Base-by-base conservation (phyloP, 495 filamentous ascomycete genomes). In the Apiosordaria backusii region DNA sequence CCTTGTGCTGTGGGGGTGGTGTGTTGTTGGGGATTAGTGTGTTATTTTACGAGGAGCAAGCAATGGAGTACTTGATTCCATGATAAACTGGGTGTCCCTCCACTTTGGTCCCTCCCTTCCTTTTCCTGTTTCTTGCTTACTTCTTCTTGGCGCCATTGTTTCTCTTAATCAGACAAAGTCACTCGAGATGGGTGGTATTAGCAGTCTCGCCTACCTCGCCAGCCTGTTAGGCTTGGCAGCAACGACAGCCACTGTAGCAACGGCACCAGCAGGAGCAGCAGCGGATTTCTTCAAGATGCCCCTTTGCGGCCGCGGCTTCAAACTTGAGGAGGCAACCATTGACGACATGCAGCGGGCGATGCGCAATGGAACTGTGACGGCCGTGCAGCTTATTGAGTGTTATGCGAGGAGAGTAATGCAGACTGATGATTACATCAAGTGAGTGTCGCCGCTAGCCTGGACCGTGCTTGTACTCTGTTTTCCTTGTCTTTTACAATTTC, bases 351-450 rank as follows among this genome's bases (percentile, higher is more conserved):
- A 80, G 62, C 59, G 70, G 13, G 72, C 79, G 60, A 73, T 87
- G 60, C 65, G 65, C 22, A 64, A 64, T 4, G 72, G 72, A 4
- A 71, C 69, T 21, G 64, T 86, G 24, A 83, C 81, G 3, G 81
- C 78, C 60, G 74, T 78, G 15, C 72, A 81, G 61, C 78, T 88
- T 18, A 74, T 86, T 0, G 69, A 75, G 29, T 71, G 73, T 57
- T 88, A 86, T 68, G 82, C 87, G 15, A 81, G 77, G 29, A 84
- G 88, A 26, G 78, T 82, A 35, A 74, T 75, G 52, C 86, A 89
- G 72, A 82, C 83, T 0, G 74, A 87, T 59, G 72, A 77, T 22
- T 88, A 87, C 71, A 76, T 89, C 72, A 87, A 87, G 86, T 88
- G 70, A 67, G 78, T 72, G 57, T n/a, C n/a, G n/a, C n/a, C n/a